Evolutionary conservation across 169 alveolate genomes (phyloP), one percentile per base, ranked within the genome.

Genomic region (Plasmodium falciparum): DNA sequence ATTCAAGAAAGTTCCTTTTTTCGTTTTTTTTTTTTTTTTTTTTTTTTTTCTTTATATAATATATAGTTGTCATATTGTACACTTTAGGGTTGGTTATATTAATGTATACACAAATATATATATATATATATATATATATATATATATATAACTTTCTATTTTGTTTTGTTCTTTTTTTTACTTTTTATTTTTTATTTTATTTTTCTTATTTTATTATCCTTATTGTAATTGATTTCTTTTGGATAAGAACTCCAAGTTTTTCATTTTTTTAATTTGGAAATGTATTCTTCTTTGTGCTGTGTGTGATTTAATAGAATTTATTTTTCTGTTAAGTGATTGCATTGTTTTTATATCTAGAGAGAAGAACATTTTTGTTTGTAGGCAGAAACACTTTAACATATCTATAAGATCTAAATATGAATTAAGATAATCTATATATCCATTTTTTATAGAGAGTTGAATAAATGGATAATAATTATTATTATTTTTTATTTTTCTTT

Each of bases 401-500:
- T 86, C 92, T 7, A 86, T 0, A 26, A 86, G 73, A 73, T 86
- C 92, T 11, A 49, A 43, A 13, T 86, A 86, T 8, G 92, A 71
- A 61, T 86, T 86, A 13, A 61, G 24, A 24, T 86, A 86, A 86
- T 86, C 92, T 59, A 86, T 22, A 22, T 73, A 54, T 8, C 92
- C 92, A 86, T 86, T 86, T 72, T 70, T 71, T n/a, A 71, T 20
- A 29, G 92, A 86, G 33, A 86, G 24, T 45, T 86, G 72, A 59
- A 70, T 72, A 72, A 86, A 86, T 13, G 92, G 92, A 39, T 86
- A 86, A 62, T 86, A 86, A 59, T 70, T 83, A 26, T 5, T 50
- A 62, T 71, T 71, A 7, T 72, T 72, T 13, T 80, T 80, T 71
- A 17, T 65, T 72, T 52, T 86, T 59, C 92, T 89, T 91, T 94